Percentiles rank a stretch among this genome's conserved stretches.
Evolutionary conservation across 129 eudicot species (phyloP).

Genomic region (Chrysanthemum lavandulifolium): DNA sequence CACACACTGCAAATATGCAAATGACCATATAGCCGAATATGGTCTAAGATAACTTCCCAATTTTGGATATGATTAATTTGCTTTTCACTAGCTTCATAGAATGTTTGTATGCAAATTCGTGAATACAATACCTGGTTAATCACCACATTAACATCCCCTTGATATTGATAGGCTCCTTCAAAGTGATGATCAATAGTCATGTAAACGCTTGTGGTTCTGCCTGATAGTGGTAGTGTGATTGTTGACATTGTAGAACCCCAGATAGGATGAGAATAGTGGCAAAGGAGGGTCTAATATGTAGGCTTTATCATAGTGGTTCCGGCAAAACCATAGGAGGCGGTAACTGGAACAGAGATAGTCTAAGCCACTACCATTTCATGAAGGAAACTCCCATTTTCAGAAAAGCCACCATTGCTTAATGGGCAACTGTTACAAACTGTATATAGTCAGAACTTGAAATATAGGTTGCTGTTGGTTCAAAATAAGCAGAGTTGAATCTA

Average conservation of each 20-base stretch:
- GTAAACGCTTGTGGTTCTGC: neutral
- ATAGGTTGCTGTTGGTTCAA: neutral
- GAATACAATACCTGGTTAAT: neutral
- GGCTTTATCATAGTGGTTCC: constrained; percentile 3
- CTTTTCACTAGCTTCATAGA: neutral
- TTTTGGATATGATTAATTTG: neutral
- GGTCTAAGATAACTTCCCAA: neutral
- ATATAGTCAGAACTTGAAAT: neutral
- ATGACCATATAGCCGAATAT: neutral
- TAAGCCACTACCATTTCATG: constrained; percentile 11
- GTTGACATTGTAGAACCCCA: neutral
- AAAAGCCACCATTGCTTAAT: constrained; percentile 6
- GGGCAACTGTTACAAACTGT: constrained; percentile 18
- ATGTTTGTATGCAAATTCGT: neutral
- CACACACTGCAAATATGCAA: neutral
- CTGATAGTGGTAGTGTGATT: constrained; percentile 4
- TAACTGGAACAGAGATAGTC: neutral
- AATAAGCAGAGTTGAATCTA: neutral
- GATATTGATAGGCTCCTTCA: constrained; percentile 8
- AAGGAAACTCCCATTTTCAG: constrained; percentile 1
- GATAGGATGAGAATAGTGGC: constrained; percentile 12
- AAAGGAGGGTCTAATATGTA: constrained; percentile 12
- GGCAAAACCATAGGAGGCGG: neutral
- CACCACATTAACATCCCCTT: neutral
- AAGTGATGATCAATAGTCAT: neutral